These are phyloP conservation scores for Cucumis hystrix DNA, from an alignment of 306 rosid species.

Conservation along the genomic window DNA sequence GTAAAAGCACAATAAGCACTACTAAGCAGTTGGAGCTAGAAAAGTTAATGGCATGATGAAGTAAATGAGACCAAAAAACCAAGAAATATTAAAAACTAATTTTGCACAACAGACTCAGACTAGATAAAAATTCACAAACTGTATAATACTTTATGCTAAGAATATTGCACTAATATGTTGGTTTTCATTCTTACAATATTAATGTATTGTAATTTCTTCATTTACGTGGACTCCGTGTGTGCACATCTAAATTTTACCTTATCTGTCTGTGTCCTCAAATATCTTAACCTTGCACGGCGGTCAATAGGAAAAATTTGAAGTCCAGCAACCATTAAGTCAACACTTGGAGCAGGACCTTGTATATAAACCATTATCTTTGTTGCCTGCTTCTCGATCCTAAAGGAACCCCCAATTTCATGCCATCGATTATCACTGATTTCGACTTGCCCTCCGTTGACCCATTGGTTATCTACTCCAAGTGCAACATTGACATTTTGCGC, in stretches of 20 bases:
- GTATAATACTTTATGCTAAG: neutral
- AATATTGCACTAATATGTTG: neutral
- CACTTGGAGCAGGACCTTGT: conserved; percentile 79
- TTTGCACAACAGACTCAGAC: neutral
- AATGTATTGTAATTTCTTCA: neutral
- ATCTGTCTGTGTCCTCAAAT: conserved; percentile 56
- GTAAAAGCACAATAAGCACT: neutral
- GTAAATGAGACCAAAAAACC: neutral
- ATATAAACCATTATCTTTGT: conserved; percentile 71
- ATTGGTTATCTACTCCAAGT: conserved; percentile 64
- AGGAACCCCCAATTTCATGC: conserved; percentile 93
- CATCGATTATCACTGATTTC: conserved; percentile 46
- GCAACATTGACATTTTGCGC: conserved; percentile 67
- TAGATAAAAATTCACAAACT: neutral
- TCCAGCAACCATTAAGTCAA: conserved; percentile 82
- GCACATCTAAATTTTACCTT: conserved; percentile 28
- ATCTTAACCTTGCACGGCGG: conserved; percentile 55
- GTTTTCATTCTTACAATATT: neutral
- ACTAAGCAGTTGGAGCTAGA: neutral
- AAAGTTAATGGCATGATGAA: neutral
- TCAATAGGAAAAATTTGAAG: conserved; percentile 87
- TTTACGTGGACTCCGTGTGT: neutral
- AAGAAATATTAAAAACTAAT: neutral
- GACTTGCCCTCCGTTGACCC: conserved; percentile 88
- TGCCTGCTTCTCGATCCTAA: conserved; percentile 83